Base-by-base conservation (phyloP, 257 asterid genomes). In the Osmanthus fragrans region DNA sequence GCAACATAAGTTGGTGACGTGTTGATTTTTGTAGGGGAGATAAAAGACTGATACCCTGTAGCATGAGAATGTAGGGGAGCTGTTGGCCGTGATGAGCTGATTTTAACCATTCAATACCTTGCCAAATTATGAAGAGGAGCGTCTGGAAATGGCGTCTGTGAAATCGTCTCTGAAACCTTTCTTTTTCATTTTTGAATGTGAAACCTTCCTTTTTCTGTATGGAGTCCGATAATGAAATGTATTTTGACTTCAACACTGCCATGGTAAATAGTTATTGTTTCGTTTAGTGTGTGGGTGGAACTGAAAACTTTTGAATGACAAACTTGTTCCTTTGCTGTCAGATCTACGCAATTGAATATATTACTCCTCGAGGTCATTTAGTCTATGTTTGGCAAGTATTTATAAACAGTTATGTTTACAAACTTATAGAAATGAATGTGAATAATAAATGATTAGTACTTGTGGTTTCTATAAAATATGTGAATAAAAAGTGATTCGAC, bases 1-100 rank as follows among this genome's bases (percentile, higher is more conserved):
- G 70, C 37, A 73, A 56, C 21, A 12, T 23, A 16, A 63, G 37
- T 15, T 25, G 73, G 56, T 77, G 60, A 77, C 21, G 15, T 77
- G 32, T 70, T 60, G 76, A 77, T 63, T 63, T 21, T 77, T 71
- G 49, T 42, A 78, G 76, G 81, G 25, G 36, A 39, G 56, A 58
- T 56, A 45, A 15, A 27, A 64, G 34, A 25, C 69, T 6, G 54
- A 19, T 40, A 73, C 36, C 23, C 15, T 7, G 25, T 45, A 16
- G 54, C 27, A 70, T 71, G 34, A 70, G 80, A 69, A 34, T 15
- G 75, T 25, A 1, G 56, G 70, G 42, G 23, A 11, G 7, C 34
- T 12, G 33, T 23, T 63, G 68, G 68, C 12, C 25, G 15, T 27
- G 49, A 13, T 66, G 16, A 66, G 74, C 33, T 47, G 30, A 60